Evolutionary conservation across 768 basidiomycete species (phyloP).

Genomic region (Suillus subluteus): DNA sequence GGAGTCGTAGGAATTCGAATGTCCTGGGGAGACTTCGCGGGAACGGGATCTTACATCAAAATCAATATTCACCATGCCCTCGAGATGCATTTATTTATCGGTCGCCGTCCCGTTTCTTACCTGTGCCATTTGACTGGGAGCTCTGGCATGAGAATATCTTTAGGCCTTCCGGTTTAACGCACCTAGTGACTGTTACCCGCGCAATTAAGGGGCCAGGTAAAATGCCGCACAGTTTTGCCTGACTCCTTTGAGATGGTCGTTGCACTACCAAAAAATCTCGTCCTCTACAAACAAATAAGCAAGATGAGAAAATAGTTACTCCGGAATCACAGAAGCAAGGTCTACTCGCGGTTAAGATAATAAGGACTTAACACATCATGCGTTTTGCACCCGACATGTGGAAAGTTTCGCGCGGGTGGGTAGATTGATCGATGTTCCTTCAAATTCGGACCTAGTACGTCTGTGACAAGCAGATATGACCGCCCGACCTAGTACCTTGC

Average conservation of each 20-base stretch:
- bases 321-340: background rate
- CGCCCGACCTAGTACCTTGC: background rate
- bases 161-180: background rate
- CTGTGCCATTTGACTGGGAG: background rate
- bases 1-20: no score
- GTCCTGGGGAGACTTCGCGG: no score
- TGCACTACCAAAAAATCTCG: no score
- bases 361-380: background rate
- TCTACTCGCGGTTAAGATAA: background rate
- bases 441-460: background rate
- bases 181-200: background rate
- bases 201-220: background rate
- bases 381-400: background rate
- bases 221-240: background rate
- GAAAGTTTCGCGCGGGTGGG: background rate
- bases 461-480: background rate
- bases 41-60: background rate
- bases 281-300: background rate
- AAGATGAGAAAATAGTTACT: background rate
- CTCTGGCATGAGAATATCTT: background rate
- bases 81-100: background rate
- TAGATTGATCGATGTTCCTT: background rate
- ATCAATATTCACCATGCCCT: background rate
- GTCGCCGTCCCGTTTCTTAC: background rate
- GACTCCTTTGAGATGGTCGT: no score